Evolutionary conservation across 306 rosid species (phyloP).

Genomic region (Begonia peltatifolia): DNA sequence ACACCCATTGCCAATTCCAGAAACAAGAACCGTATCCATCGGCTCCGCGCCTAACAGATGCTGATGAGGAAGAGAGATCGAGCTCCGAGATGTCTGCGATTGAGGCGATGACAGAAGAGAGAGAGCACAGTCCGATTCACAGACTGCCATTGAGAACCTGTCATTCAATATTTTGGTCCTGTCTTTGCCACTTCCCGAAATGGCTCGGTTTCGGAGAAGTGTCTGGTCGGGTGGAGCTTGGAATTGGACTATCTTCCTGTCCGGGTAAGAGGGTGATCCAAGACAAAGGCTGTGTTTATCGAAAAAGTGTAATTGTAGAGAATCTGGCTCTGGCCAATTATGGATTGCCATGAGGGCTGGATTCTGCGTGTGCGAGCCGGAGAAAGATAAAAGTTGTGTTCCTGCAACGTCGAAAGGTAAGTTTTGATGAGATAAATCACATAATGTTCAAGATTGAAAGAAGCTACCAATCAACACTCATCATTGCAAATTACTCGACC

Average conservation of each 20-base stretch:
- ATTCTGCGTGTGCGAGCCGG: constrained; percentile 26
- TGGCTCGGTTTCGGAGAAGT: constrained; percentile 23
- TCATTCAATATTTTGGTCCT: constrained; percentile 26
- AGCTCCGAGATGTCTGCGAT: constrained; percentile 33
- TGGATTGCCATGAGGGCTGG: constrained; percentile 26
- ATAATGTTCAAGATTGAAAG: too few species aligned
- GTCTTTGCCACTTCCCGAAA: constrained; percentile 23
- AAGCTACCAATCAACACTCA: too few species aligned
- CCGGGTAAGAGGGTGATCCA: constrained; percentile 11
- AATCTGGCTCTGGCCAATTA: constrained; percentile 45
- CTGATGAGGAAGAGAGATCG: constrained; percentile 29
- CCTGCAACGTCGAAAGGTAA: constrained; percentile 27
- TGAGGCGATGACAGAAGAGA: constrained; percentile 99
- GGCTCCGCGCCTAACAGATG: constrained; percentile 31
- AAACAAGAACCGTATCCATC: constrained; percentile 38
- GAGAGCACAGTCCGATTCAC: constrained; percentile 84
- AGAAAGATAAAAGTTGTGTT: constrained; percentile 45
- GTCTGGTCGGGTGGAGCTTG: constrained; percentile 29
- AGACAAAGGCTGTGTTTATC: constrained; percentile 5
- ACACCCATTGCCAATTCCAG: constrained; percentile 16
- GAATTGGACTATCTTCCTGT: constrained; percentile 21
- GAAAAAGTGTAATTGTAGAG: constrained; percentile 8
- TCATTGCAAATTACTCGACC: background rate
- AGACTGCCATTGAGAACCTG: constrained; percentile 24
- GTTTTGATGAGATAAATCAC: background rate